phyloP scores from a whole-genome alignment of 768 basidiomycete species.

The Boletus coccyginus region DNA sequence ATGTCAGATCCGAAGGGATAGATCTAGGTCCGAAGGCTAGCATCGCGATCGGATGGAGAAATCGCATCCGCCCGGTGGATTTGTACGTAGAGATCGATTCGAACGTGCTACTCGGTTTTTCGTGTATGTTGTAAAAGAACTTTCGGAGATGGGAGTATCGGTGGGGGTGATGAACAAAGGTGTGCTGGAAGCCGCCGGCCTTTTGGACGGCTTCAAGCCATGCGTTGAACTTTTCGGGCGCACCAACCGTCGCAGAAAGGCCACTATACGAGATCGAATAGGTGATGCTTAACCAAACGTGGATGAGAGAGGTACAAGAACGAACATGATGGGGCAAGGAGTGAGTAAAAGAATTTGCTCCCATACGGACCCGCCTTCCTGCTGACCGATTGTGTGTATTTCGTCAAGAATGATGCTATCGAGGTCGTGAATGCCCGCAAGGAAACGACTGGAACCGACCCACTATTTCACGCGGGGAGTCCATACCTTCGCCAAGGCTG shows the following conservation, averaged over 20 bases:
- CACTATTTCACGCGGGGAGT: constrained; percentile 60
- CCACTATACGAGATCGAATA: constrained; percentile 40
- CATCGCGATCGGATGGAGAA: constrained; percentile 58
- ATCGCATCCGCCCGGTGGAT: constrained; percentile 42
- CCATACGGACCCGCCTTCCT: constrained; percentile 69
- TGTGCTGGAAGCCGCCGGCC: constrained; percentile 56
- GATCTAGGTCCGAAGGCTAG: constrained; percentile 39
- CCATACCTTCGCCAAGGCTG: constrained; percentile 60
- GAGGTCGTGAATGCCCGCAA: neutral
- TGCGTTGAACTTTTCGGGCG: constrained; percentile 58
- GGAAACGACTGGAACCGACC: neutral
- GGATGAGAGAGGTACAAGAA: constrained; percentile 1
- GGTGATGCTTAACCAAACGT: neutral
- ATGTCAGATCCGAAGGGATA: constrained; percentile 61
- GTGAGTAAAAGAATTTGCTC: constrained; percentile 68
- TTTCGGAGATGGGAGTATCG: constrained; percentile 76
- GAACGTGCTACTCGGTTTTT: constrained; percentile 25
- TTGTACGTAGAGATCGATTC: constrained; percentile 35
- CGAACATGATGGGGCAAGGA: constrained; percentile 70
- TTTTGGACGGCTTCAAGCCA: constrained; percentile 65
- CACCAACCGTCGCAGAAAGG: constrained; percentile 68
- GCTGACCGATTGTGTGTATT: constrained; percentile 65
- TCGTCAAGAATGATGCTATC: constrained; percentile 60
- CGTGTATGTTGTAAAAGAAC: constrained; percentile 41
- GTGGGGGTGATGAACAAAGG: constrained; percentile 60